These are phyloP conservation scores for Bonia amplexicaulis DNA, from an alignment of 176 grass and related monocot species.

Conservation along the genomic window DNA sequence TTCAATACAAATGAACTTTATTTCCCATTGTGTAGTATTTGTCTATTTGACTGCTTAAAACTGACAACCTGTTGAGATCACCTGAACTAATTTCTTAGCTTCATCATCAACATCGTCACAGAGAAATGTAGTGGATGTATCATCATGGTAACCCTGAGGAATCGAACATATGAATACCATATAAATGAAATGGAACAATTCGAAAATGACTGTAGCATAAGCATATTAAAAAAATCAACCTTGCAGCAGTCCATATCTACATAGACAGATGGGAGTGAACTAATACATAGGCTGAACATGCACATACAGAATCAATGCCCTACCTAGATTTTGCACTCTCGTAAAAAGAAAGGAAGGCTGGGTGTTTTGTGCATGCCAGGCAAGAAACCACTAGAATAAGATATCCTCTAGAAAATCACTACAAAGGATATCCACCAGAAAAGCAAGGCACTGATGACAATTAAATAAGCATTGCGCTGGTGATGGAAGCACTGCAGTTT, in stretches of 20 bases:
- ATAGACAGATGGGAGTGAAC: background rate
- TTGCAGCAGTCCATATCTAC: background rate
- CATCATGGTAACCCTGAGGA: conserved; percentile 92
- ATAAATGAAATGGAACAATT: conserved; percentile 18
- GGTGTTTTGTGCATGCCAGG: background rate
- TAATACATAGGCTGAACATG: background rate
- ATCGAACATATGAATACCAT: background rate
- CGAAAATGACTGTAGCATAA: background rate
- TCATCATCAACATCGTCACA: conserved; percentile 77
- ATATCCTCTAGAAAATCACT: background rate
- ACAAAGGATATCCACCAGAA: background rate
- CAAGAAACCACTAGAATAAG: background rate
- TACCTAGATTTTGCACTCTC: background rate
- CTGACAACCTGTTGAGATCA: conserved; percentile 34
- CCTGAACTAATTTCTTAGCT: conserved; percentile 92
- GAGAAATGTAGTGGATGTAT: conserved; percentile 92
- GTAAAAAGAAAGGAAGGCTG: background rate
- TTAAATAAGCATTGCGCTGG: background rate
- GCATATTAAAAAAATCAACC: background rate
- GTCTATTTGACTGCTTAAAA: too few species aligned
- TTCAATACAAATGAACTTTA: too few species aligned
- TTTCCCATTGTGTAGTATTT: too few species aligned
- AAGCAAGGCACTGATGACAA: background rate
- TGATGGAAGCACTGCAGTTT: background rate
- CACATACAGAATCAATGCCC: background rate